Evolutionary conservation across 2,329 filamentous ascomycete species (phyloP).

Genomic region (Verticillium dahliae): DNA sequence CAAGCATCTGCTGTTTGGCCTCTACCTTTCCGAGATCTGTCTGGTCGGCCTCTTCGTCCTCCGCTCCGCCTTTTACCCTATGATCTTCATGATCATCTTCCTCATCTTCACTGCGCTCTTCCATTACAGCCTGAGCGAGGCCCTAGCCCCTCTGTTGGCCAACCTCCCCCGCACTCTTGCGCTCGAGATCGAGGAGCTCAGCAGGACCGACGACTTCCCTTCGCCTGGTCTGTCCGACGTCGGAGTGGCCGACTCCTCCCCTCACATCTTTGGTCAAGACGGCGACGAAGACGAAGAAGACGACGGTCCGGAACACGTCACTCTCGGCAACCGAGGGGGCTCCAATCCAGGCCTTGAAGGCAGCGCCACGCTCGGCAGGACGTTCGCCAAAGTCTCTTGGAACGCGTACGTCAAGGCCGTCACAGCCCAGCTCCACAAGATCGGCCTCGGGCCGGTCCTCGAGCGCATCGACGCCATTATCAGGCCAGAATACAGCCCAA

Average conservation of each 20-base stretch:
- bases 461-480: conserved; percentile 19
- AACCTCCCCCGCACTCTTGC: conserved; percentile 71
- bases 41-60: conserved; percentile 80
- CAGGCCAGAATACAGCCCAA: conserved; percentile 16
- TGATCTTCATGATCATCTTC: conserved; percentile 71
- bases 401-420: conserved; percentile 28
- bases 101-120: conserved; percentile 70
- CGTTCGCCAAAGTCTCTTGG: conserved; percentile 26
- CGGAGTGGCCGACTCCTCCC: conserved; percentile 12
- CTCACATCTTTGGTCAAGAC: conserved; percentile 7
- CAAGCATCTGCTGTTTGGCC: conserved; percentile 75
- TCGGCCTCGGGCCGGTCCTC: conserved; percentile 19
- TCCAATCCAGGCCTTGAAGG: conserved; percentile 23
- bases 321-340: conserved; percentile 19
- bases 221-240: conserved; percentile 14
- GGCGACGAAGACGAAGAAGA: conserved; percentile 18
- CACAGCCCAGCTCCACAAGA: conserved; percentile 15
- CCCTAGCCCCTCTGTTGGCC: conserved; percentile 68
- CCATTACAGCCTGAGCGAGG: conserved; percentile 66
- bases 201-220: conserved; percentile 32
- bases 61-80: conserved; percentile 56
- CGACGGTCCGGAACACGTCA: conserved; percentile 11
- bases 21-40: conserved; percentile 78
- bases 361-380: conserved; percentile 23
- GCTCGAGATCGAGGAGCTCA: conserved; percentile 41